A percentile compares a stretch with the other conserved stretches of the same genome.
These are phyloP conservation scores for Aristolochia fimbriata DNA, from an alignment of 164 flowering plant species.

Conservation along the genomic window DNA sequence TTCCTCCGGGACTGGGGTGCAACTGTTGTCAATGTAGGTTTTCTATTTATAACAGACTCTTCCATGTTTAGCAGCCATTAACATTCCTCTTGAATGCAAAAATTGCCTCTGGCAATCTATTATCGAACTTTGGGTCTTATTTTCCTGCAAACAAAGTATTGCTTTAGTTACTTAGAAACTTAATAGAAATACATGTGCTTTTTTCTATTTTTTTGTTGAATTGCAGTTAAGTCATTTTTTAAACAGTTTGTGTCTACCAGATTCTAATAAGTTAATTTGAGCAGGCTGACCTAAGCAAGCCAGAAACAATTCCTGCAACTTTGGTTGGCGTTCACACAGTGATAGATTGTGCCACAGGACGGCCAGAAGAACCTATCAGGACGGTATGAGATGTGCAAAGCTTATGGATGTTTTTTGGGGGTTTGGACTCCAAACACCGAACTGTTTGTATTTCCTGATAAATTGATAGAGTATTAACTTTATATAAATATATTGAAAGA, in stretches of 20 bases:
- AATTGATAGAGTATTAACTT: too few relatives aligned
- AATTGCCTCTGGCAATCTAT: too few relatives aligned
- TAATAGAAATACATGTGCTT: too few relatives aligned
- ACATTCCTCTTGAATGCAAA: too few relatives aligned
- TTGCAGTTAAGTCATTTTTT: too few relatives aligned
- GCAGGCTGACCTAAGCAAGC: slow-evolving; percentile 93
- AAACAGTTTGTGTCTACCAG: background rate
- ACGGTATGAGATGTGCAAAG: slow-evolving; percentile 38
- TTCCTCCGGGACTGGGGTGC: slow-evolving; percentile 99
- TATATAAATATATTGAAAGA: too few relatives aligned
- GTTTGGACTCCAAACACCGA: background rate
- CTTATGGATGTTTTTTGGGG: background rate
- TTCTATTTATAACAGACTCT: background rate
- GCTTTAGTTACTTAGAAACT: too few relatives aligned
- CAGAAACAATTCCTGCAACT: slow-evolving; percentile 93
- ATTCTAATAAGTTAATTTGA: slow-evolving; percentile 8
- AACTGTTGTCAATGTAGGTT: slow-evolving; percentile 78
- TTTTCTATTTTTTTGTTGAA: too few relatives aligned
- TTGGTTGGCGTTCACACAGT: slow-evolving; percentile 88
- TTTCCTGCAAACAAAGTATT: too few relatives aligned
- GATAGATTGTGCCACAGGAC: slow-evolving; percentile 97
- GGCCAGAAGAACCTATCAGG: slow-evolving; percentile 95
- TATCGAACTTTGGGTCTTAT: too few relatives aligned
- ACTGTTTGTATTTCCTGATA: too few relatives aligned
- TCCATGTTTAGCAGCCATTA: background rate